Evolutionary conservation across 1,284 basidiomycete species (phyloP), one percentile per base, ranked within the genome.

Genomic region (Neotropicomus parvogracilis): DNA sequence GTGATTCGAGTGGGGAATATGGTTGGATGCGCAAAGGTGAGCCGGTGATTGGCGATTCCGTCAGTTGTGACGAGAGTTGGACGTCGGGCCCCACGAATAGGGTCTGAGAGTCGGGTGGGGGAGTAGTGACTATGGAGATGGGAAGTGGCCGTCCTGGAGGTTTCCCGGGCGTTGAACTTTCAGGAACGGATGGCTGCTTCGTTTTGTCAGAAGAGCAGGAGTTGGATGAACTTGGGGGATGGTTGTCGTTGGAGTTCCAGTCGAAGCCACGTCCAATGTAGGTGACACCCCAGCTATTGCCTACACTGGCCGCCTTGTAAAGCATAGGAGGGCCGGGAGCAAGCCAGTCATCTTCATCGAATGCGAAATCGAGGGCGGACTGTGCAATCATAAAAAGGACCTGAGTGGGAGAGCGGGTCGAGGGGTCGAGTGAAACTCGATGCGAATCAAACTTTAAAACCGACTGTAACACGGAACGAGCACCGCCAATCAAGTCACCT

Each of bases 241-340:
- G 70, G 28, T 71, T 63, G 37, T 69, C 59, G 26, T 62, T 69
- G 52, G 73, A 68, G 36, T 73, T 74, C 85, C 87, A 90, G 66
- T 86, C 74, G 63, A 88, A 88, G n/a, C 88, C 88, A 43, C 85
- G 78, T 17, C 88, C 88, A 39, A 90, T 81, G 29, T 80, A 86
- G 9, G 87, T 89, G 55, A 91, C 86, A 5, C 83, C 83, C 83
- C 85, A 91, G 65, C 86, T 89, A 50, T 77, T 78, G 24, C 81
- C 79, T 37, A 84, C 79, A 56, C 83, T 85, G 31, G 83, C 75
- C 6, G 81, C 71, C 47, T 78, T 73, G 67, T 81, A 80, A 19
- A 85, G 72, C 57, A 71, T 72, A 19, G 75, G 67, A n/a, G 75
- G 67, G 20, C 68, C 52, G 58, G 70, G 62, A 59, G 72, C 54